Evolutionary conservation across 306 rosid species (phyloP).

Genomic region (Trichosanthes truncata): DNA sequence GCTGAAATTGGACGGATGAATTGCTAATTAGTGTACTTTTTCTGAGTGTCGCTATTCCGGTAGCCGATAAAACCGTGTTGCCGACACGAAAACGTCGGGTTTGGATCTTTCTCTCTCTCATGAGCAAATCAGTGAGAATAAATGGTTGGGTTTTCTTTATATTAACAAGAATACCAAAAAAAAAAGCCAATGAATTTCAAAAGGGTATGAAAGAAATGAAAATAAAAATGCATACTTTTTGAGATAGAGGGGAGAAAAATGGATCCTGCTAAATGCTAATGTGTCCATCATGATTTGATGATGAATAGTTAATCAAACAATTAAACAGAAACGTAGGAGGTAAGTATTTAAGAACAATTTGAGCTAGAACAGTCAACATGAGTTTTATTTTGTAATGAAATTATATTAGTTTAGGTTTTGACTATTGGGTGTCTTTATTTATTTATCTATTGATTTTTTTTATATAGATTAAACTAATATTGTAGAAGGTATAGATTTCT

Average conservation of each 20-base stretch:
- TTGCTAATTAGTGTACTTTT: neutral
- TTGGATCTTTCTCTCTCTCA: conserved; percentile 1
- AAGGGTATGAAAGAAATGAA: neutral
- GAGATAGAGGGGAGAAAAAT: neutral
- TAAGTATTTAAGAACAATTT: neutral
- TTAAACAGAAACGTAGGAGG: neutral
- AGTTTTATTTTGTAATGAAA: neutral
- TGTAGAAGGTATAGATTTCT: no score
- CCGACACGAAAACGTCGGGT: conserved; percentile 10
- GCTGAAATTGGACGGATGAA: neutral
- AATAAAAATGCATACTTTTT: neutral
- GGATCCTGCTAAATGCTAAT: neutral
- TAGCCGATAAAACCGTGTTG: neutral
- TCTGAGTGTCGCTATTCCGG: neutral
- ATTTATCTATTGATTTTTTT: no score
- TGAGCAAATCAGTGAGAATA: neutral
- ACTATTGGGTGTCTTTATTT: neutral
- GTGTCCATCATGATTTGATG: neutral
- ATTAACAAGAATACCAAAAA: neutral
- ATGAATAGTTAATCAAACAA: neutral
- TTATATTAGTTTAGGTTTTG: neutral
- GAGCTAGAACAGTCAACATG: neutral
- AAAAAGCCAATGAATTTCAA: neutral
- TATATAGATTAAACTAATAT: no score
- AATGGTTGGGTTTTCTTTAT: neutral